Percentiles rank a stretch among this genome's conserved stretches.
These are phyloP conservation scores for Achlya hypogyna DNA, from an alignment of 352 stramenopile genomes.

Conservation along the genomic window DNA sequence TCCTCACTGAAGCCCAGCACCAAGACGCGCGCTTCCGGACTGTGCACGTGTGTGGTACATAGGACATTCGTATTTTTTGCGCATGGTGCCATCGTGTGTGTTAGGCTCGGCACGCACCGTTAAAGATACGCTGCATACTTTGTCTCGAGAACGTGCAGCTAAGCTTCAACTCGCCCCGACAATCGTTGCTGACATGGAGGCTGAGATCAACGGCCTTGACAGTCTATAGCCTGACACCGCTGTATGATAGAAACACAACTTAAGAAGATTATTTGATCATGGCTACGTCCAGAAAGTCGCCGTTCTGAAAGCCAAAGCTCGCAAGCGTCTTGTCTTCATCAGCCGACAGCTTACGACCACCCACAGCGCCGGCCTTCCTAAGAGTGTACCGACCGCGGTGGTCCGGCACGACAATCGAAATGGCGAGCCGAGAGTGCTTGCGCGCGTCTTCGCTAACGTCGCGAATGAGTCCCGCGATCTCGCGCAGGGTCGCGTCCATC, in stretches of 20 bases:
- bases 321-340: conserved; percentile 64
- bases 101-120: conserved; percentile 10
- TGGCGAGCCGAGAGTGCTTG: conserved; percentile 47
- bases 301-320: conserved; percentile 48
- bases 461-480: conserved; percentile 62
- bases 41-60: conserved; percentile 3
- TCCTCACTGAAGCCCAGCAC: conserved; percentile 12
- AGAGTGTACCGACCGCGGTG: conserved; percentile 39
- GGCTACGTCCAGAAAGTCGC: conserved; percentile 55
- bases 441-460: conserved; percentile 46
- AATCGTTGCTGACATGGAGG: neutral
- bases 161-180: neutral
- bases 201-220: neutral
- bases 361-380: conserved; percentile 53
- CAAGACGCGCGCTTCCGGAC: conserved; percentile 13
- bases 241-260: neutral
- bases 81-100: neutral
- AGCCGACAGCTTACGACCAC: conserved; percentile 32
- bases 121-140: conserved; percentile 1
- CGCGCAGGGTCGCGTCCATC: conserved; percentile 57
- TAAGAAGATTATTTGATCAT: conserved; percentile 30
- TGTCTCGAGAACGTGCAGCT: conserved; percentile 1
- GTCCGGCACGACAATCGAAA: conserved; percentile 50
- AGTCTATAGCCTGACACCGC: neutral
- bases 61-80: neutral